phyloP scores from a whole-genome alignment of 495 filamentous ascomycete species.

The Aspergillus steynii region DNA sequence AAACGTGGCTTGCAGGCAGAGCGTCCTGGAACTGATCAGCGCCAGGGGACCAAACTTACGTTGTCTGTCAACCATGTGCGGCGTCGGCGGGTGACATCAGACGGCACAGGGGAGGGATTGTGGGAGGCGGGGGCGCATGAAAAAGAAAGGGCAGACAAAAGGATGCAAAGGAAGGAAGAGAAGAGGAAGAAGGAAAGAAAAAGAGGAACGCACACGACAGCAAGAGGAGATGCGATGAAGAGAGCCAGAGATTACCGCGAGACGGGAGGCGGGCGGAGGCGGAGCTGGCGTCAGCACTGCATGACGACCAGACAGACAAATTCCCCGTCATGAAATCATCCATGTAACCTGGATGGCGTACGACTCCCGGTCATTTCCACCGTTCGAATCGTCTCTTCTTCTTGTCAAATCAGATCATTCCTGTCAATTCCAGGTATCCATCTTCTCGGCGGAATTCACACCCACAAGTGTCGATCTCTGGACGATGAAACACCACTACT shows the following conservation, averaged over 20 bases:
- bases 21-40: neutral
- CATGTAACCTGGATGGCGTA: neutral
- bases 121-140: neutral
- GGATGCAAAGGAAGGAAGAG: neutral
- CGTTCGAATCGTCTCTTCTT: too few species aligned
- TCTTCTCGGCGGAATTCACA: neutral
- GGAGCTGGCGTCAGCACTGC: constrained; percentile 14
- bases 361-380: too few species aligned
- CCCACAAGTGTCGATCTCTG: constrained; percentile 1
- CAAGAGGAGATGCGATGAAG: neutral
- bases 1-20: neutral
- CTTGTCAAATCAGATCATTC: too few species aligned
- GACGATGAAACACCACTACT: neutral
- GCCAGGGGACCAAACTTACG: neutral
- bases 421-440: too few species aligned
- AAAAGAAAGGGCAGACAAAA: neutral
- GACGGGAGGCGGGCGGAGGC: constrained; percentile 10
- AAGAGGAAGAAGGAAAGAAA: neutral
- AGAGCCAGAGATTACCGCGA: constrained; percentile 17
- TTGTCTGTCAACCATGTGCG: neutral
- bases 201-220: neutral
- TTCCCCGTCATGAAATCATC: constrained; percentile 3
- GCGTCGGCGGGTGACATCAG: neutral
- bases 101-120: neutral
- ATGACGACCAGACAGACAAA: constrained; percentile 9